Evolutionary conservation across 2,329 filamentous ascomycete species (phyloP), one percentile per base, ranked within the genome.

Genomic region (Magnaporthiopsis incrustans): DNA sequence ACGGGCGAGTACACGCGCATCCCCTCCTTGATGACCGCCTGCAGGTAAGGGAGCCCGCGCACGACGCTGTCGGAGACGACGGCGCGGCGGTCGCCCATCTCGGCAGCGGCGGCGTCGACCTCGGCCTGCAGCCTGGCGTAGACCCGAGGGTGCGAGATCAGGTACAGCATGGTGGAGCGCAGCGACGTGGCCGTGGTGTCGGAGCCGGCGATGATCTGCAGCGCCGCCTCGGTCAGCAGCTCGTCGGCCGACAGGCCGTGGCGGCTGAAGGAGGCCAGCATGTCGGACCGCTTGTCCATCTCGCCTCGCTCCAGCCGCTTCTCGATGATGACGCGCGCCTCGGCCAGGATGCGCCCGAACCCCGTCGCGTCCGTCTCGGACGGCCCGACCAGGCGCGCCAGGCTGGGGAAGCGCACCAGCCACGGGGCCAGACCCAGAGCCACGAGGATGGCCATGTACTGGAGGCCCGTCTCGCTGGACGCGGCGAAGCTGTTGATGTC

Each of bases 131-230:
- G 66, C 22, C 57, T 62, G 35, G 61, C 58, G 59, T 66, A 66
- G 4, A 61, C 65, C 5, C 56, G 57, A 2, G 67, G 66, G 32
- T 63, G 61, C 12, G 64, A 67, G 62, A 68, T 66, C 11, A 67
- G 44, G 57, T 65, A 67, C 14, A 68, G 14, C 61, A 69, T 59
- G 6, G 76, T 80, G 53, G 77, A 73, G 5, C 81, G 77, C 10
- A 84, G 74, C 5, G 77, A 75, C 0, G 78, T 79, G 0, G 82
- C 78, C 0, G 81, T 82, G 18, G 79, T 82, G 67, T 85, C 82
- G 1, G 79, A 79, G 3, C 82, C 82, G 3, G 81, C 81, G 2
- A 81, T 12, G 59, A 62, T 60, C 22, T 60, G 57, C 15, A 64
- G 50, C 18, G 14, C 12, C 12, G 38, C 53, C 26, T 60, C 38